Evolutionary conservation across 495 filamentous ascomycete genomes (phyloP), one percentile per base, ranked within the genome.

Genomic region (Penicillium roqueforti): DNA sequence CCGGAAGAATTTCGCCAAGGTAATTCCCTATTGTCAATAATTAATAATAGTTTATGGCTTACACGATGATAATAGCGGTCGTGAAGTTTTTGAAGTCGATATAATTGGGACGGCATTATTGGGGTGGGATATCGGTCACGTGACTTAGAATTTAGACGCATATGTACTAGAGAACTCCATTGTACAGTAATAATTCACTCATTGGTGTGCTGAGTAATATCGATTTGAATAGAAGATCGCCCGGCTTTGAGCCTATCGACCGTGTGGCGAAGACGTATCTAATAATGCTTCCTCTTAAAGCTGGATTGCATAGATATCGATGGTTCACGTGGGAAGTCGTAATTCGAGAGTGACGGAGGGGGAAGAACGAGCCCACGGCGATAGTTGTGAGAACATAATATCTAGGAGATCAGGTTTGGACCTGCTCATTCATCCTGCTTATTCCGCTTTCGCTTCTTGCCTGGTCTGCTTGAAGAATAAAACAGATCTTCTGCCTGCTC

Each of bases 1-100:
- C 93, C 93, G 0, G 87, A 93, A 66, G 86, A 75, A 3, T 98
- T 98, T 64, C 79, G 87, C 63, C 74, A 83, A 76, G 87, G 90
- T 95, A 68, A 69, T 82, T 11, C 9, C 8, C 20, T 68, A 11
- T 50, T 39, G 29, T 49, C 23, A n/a, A 26, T 41, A 3, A 14
- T 45, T 10, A 22, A 16, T 18, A 22, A 14, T 18, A 19, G 25
- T 6, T 10, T 47, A 5, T 36, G 31, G 31, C 58, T 67, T 37
- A 71, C 53, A 31, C 43, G 25, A 7, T 47, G 11, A 18, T 1
- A 53, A 36, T 56, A 76, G 74, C 68, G 45, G 74, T 75, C 23
- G 59, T 77, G 11, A 68, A 70, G 37, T 77, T 77, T 31, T 57
- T 77, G 34, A 58, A 63, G 51, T 58, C 23, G 28, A 25, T 11